Base-by-base conservation (phyloP, 2,329 filamentous ascomycete genomes). In the Neonectria punicea region DNA sequence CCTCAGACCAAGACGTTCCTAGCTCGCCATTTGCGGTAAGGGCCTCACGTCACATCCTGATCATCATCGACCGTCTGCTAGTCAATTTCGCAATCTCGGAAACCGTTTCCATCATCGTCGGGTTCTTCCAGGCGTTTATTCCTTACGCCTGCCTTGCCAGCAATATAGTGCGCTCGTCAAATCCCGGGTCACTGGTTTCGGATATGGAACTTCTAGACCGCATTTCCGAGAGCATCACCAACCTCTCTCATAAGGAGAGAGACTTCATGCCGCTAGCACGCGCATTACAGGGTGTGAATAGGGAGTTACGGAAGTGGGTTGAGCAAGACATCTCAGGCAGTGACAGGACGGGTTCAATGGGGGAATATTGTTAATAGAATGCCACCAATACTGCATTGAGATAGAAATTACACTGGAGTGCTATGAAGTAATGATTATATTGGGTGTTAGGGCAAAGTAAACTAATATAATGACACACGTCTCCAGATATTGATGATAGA, bases 71-170 rank as follows among this genome's bases (percentile, higher is more conserved):
- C 50, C 44, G 51, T 41, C 18, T 64, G 7, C 50, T 64, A 5
- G 14, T 11, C 56, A 54, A 44, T n/a, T 44, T 36, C 18, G 50
- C 61, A 20, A 5, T 50, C 25, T 13, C 30, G 2, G 61, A 60
- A 20, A 64, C 58, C 9, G 30, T 64, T n/a, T 59, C 55, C 25
- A 25, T 64, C 22, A 36, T 55, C 3, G 43, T 64, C 5, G 56
- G 61, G 10, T 60, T 55, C 43, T 64, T 64, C 43, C 61, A 56
- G 43, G 50, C 56, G 8, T 59, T 59, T 18, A 50, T 64, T 28
- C 55, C 61, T 10, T 64, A 64, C 25, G 50, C 43, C 5, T 64
- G 46, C 18, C 25, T 64, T 22, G 56, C 61, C 14, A 44, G 44
- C 43, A 54, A 64, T 36, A 54, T 64, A 8, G 18, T 59, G 9